Percentiles rank a stretch among this genome's conserved stretches.
phyloP scores from a whole-genome alignment of 768 basidiomycete genomes.

The Mycena alexandri region DNA sequence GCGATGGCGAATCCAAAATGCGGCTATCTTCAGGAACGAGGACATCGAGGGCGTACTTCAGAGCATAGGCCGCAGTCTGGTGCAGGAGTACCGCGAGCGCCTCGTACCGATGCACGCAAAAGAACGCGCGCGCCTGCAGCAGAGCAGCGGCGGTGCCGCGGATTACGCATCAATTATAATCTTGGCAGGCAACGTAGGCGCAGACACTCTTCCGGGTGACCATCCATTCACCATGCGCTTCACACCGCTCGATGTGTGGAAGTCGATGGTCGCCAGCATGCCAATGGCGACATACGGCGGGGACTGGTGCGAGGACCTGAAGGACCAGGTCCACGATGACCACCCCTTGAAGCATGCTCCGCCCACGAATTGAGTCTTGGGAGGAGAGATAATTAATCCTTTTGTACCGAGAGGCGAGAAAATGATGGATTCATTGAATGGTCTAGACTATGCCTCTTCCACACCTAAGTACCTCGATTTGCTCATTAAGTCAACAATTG shows the following conservation, averaged over 20 bases:
- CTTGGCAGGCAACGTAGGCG: constrained; percentile 17
- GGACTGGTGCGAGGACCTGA: constrained; percentile 23
- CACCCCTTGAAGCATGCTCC: constrained; percentile 25
- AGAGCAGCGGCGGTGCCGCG: constrained; percentile 44
- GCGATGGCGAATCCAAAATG: constrained; percentile 4
- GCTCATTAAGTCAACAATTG: no score
- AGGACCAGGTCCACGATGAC: constrained; percentile 21
- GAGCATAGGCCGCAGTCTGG: background rate
- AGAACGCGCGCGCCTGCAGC: constrained; percentile 35
- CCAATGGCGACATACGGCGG: background rate
- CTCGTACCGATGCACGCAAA: constrained; percentile 16
- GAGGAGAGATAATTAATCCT: no score
- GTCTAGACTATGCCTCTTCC: no score
- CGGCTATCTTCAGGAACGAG: background rate
- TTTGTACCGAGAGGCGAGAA: no score
- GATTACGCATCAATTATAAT: constrained; percentile 12
- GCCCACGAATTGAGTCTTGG: no score
- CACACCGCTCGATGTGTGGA: constrained; percentile 8
- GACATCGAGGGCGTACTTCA: background rate
- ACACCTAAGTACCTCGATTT: no score
- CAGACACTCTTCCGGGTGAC: constrained; percentile 12
- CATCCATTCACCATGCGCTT: constrained; percentile 10
- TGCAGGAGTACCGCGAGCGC: background rate
- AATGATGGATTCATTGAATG: no score
- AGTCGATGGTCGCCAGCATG: background rate